Evolutionary conservation across 2,329 filamentous ascomycete species (phyloP).

Genomic region (Sclerotinia subarctica): DNA sequence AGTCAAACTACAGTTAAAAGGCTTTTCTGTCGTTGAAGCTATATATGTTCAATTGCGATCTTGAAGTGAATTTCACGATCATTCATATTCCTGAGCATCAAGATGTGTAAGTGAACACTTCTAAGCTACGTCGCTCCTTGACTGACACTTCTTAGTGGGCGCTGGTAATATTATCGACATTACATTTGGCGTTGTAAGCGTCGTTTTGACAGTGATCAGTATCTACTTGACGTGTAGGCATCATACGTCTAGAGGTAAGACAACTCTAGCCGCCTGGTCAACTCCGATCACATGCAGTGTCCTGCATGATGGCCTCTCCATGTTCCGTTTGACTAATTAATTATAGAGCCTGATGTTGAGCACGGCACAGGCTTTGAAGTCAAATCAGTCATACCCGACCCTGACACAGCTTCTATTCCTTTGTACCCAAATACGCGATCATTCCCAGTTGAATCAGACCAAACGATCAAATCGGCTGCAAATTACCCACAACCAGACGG

Average conservation of each 20-base stretch:
- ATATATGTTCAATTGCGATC: neutral
- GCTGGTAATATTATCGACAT: slow-evolving; percentile 13
- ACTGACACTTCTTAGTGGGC: slow-evolving; percentile 4
- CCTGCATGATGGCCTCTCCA: no score
- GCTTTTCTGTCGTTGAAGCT: neutral
- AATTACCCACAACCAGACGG: neutral
- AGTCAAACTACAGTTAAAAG: neutral
- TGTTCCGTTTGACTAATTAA: neutral
- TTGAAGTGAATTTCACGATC: neutral
- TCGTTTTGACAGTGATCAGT: neutral
- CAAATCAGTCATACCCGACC: neutral
- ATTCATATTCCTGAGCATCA: neutral
- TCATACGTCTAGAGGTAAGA: neutral
- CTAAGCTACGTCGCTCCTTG: neutral
- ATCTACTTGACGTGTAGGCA: slow-evolving; percentile 3
- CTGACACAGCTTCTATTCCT: neutral
- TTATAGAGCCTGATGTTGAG: slow-evolving; percentile 3
- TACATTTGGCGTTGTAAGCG: neutral
- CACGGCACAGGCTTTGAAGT: neutral
- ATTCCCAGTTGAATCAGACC: neutral
- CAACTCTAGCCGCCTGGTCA: neutral
- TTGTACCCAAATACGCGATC: neutral
- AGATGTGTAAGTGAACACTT: slow-evolving; percentile 5
- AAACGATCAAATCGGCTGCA: neutral
- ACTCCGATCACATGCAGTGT: neutral